phyloP scores from a whole-genome alignment of 495 filamentous ascomycete genomes.

The Oidiodendron maius region DNA sequence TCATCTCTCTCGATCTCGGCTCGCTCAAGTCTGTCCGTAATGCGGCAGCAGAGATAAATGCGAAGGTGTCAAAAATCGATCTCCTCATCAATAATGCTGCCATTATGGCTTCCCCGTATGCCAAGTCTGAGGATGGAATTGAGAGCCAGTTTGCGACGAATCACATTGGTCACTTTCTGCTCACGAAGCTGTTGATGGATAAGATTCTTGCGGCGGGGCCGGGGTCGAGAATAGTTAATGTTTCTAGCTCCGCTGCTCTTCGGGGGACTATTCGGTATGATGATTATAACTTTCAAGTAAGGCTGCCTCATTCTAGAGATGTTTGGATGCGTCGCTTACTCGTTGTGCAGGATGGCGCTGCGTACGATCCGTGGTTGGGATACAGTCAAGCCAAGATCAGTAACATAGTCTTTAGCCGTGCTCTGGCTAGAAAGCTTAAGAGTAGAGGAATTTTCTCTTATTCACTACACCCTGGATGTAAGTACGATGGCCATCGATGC shows the following conservation, averaged over 20 bases:
- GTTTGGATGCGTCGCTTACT: too few relatives aligned
- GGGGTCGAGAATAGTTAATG: slow-evolving; percentile 12
- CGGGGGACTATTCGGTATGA: slow-evolving; percentile 8
- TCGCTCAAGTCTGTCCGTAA: slow-evolving; percentile 7
- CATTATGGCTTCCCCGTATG: slow-evolving; percentile 18
- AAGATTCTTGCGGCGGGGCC: neutral
- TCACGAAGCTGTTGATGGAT: slow-evolving; percentile 47
- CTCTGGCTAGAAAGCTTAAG: slow-evolving; percentile 28
- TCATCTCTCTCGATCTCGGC: slow-evolving; percentile 10
- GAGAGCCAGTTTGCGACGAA: slow-evolving; percentile 56
- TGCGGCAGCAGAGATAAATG: slow-evolving; percentile 7
- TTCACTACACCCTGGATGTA: slow-evolving; percentile 23
- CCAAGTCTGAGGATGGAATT: slow-evolving; percentile 24
- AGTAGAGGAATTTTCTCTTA: slow-evolving; percentile 23
- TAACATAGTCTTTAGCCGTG: slow-evolving; percentile 49
- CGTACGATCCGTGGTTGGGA: slow-evolving; percentile 23
- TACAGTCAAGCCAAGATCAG: slow-evolving; percentile 56
- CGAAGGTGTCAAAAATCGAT: slow-evolving; percentile 4
- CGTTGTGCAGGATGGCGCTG: slow-evolving; percentile 2
- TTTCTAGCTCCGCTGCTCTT: slow-evolving; percentile 7
- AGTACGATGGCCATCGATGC: too few relatives aligned
- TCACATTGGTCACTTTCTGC: slow-evolving; percentile 53
- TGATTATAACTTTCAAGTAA: slow-evolving; percentile 16
- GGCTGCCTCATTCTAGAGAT: too few relatives aligned
- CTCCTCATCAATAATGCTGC: slow-evolving; percentile 26